Evolutionary conservation across 352 stramenopile species (phyloP).

Genomic region (Pythium grandisporangium): DNA sequence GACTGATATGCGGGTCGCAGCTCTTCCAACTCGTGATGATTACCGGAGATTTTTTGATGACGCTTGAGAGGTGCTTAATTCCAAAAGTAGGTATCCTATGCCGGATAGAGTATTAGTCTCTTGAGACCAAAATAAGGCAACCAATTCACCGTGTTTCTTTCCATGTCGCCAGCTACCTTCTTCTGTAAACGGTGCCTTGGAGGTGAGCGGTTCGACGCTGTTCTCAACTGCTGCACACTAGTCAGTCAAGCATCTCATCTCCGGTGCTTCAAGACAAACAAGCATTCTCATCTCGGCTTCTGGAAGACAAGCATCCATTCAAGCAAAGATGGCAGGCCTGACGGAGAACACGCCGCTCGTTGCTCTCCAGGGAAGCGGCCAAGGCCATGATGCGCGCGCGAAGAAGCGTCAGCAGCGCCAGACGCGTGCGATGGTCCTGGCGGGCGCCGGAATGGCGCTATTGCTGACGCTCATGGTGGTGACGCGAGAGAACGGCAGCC

Average conservation of each 20-base stretch:
- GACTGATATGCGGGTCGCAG: too few species aligned
- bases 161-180: too few species aligned
- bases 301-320: neutral
- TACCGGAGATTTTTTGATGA: neutral
- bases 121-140: neutral
- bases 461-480: constrained; percentile 26
- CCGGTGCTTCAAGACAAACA: neutral
- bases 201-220: too few species aligned
- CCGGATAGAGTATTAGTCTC: neutral
- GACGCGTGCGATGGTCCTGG: constrained; percentile 8
- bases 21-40: too few species aligned
- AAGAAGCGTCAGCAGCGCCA: neutral
- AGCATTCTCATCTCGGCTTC: neutral
- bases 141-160: neutral
- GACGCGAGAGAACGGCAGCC: constrained; percentile 10
- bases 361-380: neutral
- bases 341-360: constrained; percentile 11
- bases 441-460: constrained; percentile 15
- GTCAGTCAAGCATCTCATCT: neutral
- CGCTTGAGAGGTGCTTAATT: neutral
- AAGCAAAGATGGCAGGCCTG: constrained; percentile 2
- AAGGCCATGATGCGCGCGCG: neutral
- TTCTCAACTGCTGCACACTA: too few species aligned
- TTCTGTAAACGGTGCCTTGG: too few species aligned
- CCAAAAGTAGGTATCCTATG: neutral